Conservation (phyloP, 2,329 filamentous ascomycete species). For the Arthrobotrys conoides region DNA sequence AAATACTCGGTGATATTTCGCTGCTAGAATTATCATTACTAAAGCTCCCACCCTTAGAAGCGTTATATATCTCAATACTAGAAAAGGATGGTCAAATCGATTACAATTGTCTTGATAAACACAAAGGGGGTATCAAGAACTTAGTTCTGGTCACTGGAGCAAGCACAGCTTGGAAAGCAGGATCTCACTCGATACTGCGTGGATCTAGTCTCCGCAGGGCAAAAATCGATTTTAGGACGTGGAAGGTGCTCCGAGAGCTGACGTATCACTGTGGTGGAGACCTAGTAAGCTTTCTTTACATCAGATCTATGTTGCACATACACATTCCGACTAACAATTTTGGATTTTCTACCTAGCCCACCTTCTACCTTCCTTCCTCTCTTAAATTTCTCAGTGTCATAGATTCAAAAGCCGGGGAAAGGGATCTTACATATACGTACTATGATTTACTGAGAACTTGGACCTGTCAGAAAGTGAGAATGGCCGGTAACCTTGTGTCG, state of each 20-base stretch:
- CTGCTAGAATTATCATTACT: not conserved
- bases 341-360: not conserved
- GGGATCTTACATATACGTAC: too few species aligned
- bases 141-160: not conserved
- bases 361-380: not conserved
- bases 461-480: too few species aligned
- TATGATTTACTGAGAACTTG: too few species aligned
- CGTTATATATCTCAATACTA: slow-evolving; percentile 1
- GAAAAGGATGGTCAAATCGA: not conserved
- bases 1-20: not conserved
- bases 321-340: too few species aligned
- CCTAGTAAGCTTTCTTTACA: too few species aligned
- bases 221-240: not conserved
- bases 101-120: slow-evolving; percentile 2
- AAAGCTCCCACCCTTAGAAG: not conserved
- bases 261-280: slow-evolving; percentile 1
- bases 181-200: not conserved
- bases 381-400: slow-evolving; percentile 14
- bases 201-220: not conserved
- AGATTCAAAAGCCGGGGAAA: not conserved
- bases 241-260: not conserved
- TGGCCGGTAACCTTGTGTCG: too few species aligned
- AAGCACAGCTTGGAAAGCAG: not conserved
- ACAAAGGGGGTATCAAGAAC: not conserved
- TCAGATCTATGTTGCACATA: too few species aligned